phyloP scores from a whole-genome alignment of 768 basidiomycete genomes.

The Roridomyces roridus region DNA sequence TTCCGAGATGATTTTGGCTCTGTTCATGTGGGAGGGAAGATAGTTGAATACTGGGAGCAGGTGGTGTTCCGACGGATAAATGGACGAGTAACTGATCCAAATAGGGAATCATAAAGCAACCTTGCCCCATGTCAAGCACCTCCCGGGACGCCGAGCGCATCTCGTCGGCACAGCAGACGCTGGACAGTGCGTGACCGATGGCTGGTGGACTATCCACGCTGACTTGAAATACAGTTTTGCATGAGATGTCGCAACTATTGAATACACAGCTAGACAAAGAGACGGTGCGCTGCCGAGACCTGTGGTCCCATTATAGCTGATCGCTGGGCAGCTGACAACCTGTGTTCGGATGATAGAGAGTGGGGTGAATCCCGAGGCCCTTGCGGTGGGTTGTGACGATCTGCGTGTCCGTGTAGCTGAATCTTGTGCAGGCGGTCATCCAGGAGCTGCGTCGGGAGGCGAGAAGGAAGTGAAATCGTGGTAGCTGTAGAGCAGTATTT shows the following conservation, averaged over 20 bases:
- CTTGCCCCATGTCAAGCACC: slow-evolving; percentile 21
- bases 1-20: slow-evolving; percentile 15
- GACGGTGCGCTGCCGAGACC: slow-evolving; percentile 43
- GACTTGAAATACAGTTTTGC: slow-evolving; percentile 59
- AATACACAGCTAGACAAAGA: slow-evolving; percentile 90
- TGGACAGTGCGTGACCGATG: slow-evolving; percentile 60
- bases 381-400: slow-evolving; percentile 67
- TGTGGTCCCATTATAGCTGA: not conserved
- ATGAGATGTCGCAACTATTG: slow-evolving; percentile 87
- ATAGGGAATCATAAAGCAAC: not conserved
- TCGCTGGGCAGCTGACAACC: slow-evolving; percentile 61
- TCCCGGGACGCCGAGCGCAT: slow-evolving; percentile 65
- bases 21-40: slow-evolving; percentile 6
- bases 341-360: slow-evolving; percentile 93
- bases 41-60: not conserved
- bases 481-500: too few relatives aligned
- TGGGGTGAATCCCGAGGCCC: slow-evolving; percentile 90
- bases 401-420: slow-evolving; percentile 2
- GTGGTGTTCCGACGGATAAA: too few relatives aligned
- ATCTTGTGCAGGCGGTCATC: slow-evolving; percentile 69
- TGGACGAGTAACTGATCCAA: not conserved
- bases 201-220: not conserved
- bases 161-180: slow-evolving; percentile 69
- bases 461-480: too few relatives aligned
- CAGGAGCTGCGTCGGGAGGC: slow-evolving; percentile 82